These are phyloP conservation scores for Phytophthora uliginosa DNA, from an alignment of 352 stramenopile species.

Conservation along the genomic window DNA sequence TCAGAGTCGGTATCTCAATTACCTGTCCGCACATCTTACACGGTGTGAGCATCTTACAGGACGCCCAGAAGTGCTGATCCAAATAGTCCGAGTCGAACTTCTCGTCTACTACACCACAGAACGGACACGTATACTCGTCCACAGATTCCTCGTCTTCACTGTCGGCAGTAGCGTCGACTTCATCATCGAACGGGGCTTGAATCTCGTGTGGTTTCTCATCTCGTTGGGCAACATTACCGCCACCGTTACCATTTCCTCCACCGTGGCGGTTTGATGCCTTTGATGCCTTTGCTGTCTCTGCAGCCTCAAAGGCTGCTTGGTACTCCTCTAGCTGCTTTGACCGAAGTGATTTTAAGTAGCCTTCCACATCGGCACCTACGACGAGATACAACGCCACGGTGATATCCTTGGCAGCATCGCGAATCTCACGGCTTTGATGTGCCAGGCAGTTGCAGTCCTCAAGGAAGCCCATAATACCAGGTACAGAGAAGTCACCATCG, in stretches of 20 bases:
- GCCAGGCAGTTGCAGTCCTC: slow-evolving; percentile 88
- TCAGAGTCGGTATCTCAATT: slow-evolving; percentile 92
- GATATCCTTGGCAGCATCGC: slow-evolving; percentile 91
- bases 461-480: slow-evolving; percentile 81
- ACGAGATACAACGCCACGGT: slow-evolving; percentile 81
- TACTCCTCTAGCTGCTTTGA: slow-evolving; percentile 95
- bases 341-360: slow-evolving; percentile 82
- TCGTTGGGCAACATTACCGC: slow-evolving; percentile 17
- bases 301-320: slow-evolving; percentile 85
- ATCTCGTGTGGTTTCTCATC: slow-evolving; percentile 19
- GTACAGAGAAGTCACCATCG: slow-evolving; percentile 61
- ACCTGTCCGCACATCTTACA: slow-evolving; percentile 95
- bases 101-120: slow-evolving; percentile 90
- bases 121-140: slow-evolving; percentile 93
- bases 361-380: slow-evolving; percentile 69
- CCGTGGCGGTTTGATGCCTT: slow-evolving; percentile 24
- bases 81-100: slow-evolving; percentile 91
- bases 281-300: slow-evolving; percentile 54
- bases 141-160: slow-evolving; percentile 83
- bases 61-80: slow-evolving; percentile 94
- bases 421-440: slow-evolving; percentile 91
- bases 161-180: slow-evolving; percentile 48
- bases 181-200: slow-evolving; percentile 40
- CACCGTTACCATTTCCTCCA: not conserved
- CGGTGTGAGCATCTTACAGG: slow-evolving; percentile 92